These are phyloP conservation scores for Aspergillus nanangensis DNA, from an alignment of 495 filamentous ascomycete species.

Conservation along the genomic window DNA sequence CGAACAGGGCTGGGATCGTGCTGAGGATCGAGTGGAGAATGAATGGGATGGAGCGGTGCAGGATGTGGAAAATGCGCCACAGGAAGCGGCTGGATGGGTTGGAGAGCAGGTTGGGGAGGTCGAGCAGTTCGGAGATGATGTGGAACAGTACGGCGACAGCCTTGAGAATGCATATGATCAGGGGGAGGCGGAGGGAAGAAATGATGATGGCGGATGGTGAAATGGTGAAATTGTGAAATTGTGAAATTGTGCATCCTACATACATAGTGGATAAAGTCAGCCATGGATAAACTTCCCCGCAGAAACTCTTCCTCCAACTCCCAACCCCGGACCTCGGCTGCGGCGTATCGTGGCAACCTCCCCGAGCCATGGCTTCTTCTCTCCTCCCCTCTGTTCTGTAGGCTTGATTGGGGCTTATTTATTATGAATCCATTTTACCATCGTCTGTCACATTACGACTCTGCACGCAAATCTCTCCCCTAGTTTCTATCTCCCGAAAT, in stretches of 20 bases:
- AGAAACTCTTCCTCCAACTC: slow-evolving; percentile 10
- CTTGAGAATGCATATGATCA: slow-evolving; percentile 34
- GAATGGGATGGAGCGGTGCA: slow-evolving; percentile 25
- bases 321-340: slow-evolving; percentile 34
- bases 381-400: too few species aligned
- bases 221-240: background rate
- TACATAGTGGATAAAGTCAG: background rate
- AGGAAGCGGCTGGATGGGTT: slow-evolving; percentile 31
- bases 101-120: slow-evolving; percentile 34
- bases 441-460: too few species aligned
- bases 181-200: slow-evolving; percentile 25
- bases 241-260: background rate
- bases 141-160: too few species aligned
- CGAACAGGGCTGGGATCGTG: slow-evolving; percentile 22
- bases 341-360: too few species aligned
- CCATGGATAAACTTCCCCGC: background rate
- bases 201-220: slow-evolving; percentile 13
- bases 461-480: too few species aligned
- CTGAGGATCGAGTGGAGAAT: slow-evolving; percentile 25
- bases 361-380: too few species aligned
- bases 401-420: too few species aligned
- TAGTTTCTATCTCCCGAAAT: slow-evolving; percentile 5
- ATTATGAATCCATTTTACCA: too few species aligned
- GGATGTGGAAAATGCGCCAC: slow-evolving; percentile 31
- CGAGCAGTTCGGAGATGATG: slow-evolving; percentile 34